Evolutionary conservation across 176 grass and related monocot species (phyloP), one percentile per base, ranked within the genome.

Genomic region (Oryza glumipatula): DNA sequence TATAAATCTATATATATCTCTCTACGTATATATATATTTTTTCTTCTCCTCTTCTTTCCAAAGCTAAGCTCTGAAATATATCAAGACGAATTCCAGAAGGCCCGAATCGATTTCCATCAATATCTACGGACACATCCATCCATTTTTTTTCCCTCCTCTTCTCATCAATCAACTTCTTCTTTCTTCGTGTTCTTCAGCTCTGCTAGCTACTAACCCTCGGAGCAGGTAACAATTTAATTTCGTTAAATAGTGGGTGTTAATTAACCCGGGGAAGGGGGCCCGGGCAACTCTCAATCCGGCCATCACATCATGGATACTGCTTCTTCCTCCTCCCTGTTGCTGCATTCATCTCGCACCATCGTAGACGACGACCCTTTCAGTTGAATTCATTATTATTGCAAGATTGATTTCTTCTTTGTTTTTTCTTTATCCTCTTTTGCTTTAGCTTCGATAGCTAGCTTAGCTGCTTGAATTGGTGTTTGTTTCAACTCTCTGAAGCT

Each of bases 141-240:
- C 39, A 41, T 6, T n/a, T 21, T 10, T 70, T 82, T 22, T 80
- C 76, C 75, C 82, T 63, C 71, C 65, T 38, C 72, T 54, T 38
- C 72, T 54, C 71, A 51, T 60, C 78, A 49, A 78, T 67, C 82
- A 56, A 21, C 88, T 82, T 72, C 88, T 82, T 72, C 73, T 5
- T 5, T 75, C 54, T 30, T 73, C 43, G 43, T 44, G 43, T 44
- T 44, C 80, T 36, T 81, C 67, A 63, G 22, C 16, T 73, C 46
- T 13, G 2, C 60, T 67, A 5, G 2, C 60, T 67, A 9, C 51
- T 28, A 5, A 5, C 70, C 77, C 48, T 74, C 19, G 10, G 64
- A 85, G 82, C 82, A 89, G 87, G 82, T 85, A 89, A 80, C 44
- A 10, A 74, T 66, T 66, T 71, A 61, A 67, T 83, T 78, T 77